phyloP scores from a whole-genome alignment of 805 yeast species.

The Ogataea naganishii region DNA sequence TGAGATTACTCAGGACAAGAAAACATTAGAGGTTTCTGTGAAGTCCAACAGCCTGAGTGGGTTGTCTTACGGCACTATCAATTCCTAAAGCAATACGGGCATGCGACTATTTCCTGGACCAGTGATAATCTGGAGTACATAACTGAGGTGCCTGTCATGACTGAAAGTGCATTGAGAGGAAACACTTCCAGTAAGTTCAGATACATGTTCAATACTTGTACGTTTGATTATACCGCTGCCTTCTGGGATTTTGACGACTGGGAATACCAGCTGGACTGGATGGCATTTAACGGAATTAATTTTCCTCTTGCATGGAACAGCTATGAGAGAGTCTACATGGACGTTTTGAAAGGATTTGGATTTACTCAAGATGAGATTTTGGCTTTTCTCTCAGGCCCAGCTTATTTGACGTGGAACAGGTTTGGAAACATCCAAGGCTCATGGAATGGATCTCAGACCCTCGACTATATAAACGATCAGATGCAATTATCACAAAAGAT shows the following conservation, averaged over 20 bases:
- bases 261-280: constrained; percentile 7
- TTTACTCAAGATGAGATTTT: constrained; percentile 2
- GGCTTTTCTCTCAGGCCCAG: constrained; percentile 5
- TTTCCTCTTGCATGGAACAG: constrained; percentile 7
- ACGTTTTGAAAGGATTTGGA: constrained; percentile 3
- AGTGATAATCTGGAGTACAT: constrained; percentile 2
- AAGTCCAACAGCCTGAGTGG: constrained; percentile 3
- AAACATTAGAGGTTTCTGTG: constrained; percentile 3
- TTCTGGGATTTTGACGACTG: constrained; percentile 8
- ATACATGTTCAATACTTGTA: constrained; percentile 6
- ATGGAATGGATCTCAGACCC: constrained; percentile 4
- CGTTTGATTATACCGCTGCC: constrained; percentile 6
- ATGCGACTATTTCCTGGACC: constrained; percentile 4
- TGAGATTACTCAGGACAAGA: constrained; percentile 1
- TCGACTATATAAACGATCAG: constrained; percentile 3
- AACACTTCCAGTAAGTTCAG: constrained; percentile 1
- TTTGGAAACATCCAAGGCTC: constrained; percentile 7
- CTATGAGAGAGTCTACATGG: constrained; percentile 4
- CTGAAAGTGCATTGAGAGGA: constrained; percentile 1
- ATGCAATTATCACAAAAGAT: constrained; percentile 4
- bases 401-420: constrained; percentile 5
- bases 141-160: constrained; percentile 3
- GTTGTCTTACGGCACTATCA: constrained; percentile 4
- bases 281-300: constrained; percentile 6
- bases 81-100: constrained; percentile 4